Conservation (phyloP, 805 yeast species). For the Kazachstania kunashirensis region DNA sequence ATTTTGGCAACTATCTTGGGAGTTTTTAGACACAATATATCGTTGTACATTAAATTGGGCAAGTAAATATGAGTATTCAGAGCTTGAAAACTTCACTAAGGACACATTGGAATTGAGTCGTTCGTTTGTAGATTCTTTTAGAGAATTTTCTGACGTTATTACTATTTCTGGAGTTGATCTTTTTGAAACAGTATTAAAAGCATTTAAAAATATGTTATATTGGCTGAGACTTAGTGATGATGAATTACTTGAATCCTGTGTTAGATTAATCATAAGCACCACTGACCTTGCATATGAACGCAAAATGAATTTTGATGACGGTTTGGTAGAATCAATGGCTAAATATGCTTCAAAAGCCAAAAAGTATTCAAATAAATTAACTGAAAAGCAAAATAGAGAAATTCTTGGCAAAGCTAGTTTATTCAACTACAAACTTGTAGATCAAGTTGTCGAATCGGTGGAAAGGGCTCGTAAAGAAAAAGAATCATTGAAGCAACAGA, state of each 20-base stretch:
- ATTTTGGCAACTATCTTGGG: slow-evolving; percentile 72
- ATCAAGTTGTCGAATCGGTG: slow-evolving; percentile 37
- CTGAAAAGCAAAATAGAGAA: slow-evolving; percentile 54
- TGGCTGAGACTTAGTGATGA: slow-evolving; percentile 81
- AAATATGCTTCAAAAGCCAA: slow-evolving; percentile 58
- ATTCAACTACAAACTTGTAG: slow-evolving; percentile 47
- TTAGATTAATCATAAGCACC: slow-evolving; percentile 53
- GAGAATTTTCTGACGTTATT: slow-evolving; percentile 36
- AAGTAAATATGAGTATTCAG: slow-evolving; percentile 40
- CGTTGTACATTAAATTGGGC: slow-evolving; percentile 72
- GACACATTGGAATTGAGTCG: slow-evolving; percentile 77
- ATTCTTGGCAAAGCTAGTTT: slow-evolving; percentile 52
- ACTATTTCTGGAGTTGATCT: slow-evolving; percentile 30
- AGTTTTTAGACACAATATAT: slow-evolving; percentile 57
- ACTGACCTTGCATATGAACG: slow-evolving; percentile 55
- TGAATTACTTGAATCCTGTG: slow-evolving; percentile 58
- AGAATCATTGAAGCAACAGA: slow-evolving; percentile 5
- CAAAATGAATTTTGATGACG: slow-evolving; percentile 40
- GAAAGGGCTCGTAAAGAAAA: slow-evolving; percentile 31
- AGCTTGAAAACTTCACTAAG: slow-evolving; percentile 71
- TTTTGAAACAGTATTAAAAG: slow-evolving; percentile 46
- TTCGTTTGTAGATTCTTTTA: slow-evolving; percentile 53
- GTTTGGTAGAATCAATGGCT: slow-evolving; percentile 46
- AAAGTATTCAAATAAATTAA: slow-evolving; percentile 58
- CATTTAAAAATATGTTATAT: slow-evolving; percentile 58